Base-by-base conservation (phyloP, 768 basidiomycete species). In the Leccinum disarticulatum region DNA sequence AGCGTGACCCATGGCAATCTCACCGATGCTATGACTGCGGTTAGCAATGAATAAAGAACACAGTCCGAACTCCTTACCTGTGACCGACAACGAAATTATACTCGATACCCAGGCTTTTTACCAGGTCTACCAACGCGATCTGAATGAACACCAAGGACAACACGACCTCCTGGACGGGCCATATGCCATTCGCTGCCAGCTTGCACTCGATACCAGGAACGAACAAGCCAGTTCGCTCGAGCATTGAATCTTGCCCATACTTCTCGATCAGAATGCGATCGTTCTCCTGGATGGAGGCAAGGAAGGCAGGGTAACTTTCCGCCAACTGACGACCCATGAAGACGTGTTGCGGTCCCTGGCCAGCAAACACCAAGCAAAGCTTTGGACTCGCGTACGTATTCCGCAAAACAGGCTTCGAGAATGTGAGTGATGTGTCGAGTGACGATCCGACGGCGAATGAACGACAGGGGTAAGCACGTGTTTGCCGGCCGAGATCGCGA, bases 1-100 rank as follows among this genome's bases (percentile, higher is more conserved):
- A 10, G 75, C 74, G 28, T 77, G 76, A 46, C 73, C 68, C 68
- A 76, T 76, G 5, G 72, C 75, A 47, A 76, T 73, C 53, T 77
- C 75, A 30, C 75, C 74, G n/a, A 70, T 61, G 64, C 64, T 66
- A 19, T 56, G 6, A 25, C 10, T 47, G 41, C n/a, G 9, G 49
- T 67, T 51, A 73, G 56, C 38, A 35, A 27, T 15, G 38, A 46
- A 7, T 11, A 52, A 43, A 35, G 2, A 55, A 56, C n/a, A 47
- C 9, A 6, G 5, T 36, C 10, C 11, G 9, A 27, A n/a, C 30
- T 19, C 19, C 59, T 41, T n/a, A 69, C 74, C 73, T 70, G 58
- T 74, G 74, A 48, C 75, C 76, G 22, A 77, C 65, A 6, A 76
- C 76, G 15, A 62, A 70, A 33, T 77, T 67, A 17, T 74, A 73